Conservation (phyloP, 805 yeast genomes). For the Yarrowia osloensis region DNA sequence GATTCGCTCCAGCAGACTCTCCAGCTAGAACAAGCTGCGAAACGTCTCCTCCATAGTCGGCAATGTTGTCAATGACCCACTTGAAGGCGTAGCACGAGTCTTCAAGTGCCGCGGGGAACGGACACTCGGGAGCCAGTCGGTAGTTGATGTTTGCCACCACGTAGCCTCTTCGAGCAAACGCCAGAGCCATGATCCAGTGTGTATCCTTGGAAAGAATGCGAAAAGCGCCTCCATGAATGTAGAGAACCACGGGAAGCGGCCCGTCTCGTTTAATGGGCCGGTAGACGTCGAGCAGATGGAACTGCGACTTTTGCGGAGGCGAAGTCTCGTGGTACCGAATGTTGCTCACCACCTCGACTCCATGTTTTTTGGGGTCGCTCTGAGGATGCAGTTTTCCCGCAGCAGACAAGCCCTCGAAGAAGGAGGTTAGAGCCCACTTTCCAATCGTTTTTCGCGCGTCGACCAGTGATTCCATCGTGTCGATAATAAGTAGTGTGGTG, state of each 20-base stretch:
- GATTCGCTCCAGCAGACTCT: slow-evolving; percentile 19
- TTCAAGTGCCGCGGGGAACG: slow-evolving; percentile 14
- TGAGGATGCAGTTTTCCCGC: slow-evolving; percentile 20
- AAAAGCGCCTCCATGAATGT: slow-evolving; percentile 12
- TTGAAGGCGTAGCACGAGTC: slow-evolving; percentile 9
- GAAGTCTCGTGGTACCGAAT: neutral
- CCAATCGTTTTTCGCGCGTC: slow-evolving; percentile 4
- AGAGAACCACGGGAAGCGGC: slow-evolving; percentile 14
- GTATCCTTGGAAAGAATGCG: slow-evolving; percentile 18
- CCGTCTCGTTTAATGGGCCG: slow-evolving; percentile 17
- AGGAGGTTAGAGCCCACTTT: neutral
- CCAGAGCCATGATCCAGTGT: slow-evolving; percentile 16
- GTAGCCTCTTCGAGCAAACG: slow-evolving; percentile 18
- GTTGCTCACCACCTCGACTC: slow-evolving; percentile 1
- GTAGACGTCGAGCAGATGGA: slow-evolving; percentile 14
- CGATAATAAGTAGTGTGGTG: neutral
- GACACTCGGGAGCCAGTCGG: neutral
- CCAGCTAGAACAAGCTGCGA: slow-evolving; percentile 2
- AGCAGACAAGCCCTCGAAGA: slow-evolving; percentile 15
- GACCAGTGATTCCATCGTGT: neutral
- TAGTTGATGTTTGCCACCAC: slow-evolving; percentile 23
- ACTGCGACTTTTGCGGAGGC: neutral
- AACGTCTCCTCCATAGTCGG: neutral
- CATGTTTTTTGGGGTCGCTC: slow-evolving; percentile 9
- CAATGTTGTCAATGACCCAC: slow-evolving; percentile 10